phyloP scores from a whole-genome alignment of 495 filamentous ascomycete species.

The Tuber borchii region DNA sequence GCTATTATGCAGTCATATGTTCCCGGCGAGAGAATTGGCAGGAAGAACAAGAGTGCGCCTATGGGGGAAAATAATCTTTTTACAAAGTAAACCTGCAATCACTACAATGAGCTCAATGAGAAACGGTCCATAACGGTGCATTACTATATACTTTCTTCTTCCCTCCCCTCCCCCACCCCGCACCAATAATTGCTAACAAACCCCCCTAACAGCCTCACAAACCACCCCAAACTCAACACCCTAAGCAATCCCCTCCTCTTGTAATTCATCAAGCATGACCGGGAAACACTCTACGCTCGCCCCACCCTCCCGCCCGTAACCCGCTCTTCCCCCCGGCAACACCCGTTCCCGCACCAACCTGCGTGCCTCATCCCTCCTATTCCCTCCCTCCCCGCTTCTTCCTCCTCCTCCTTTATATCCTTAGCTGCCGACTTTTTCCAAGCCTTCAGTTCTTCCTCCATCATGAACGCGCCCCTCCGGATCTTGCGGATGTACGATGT shows the following conservation, averaged over 20 bases:
- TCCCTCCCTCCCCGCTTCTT: constrained; percentile 75
- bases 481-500: constrained; percentile 67
- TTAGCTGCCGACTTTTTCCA: constrained; percentile 53
- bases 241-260: constrained; percentile 71
- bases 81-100: not conserved
- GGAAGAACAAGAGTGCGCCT: too few species aligned
- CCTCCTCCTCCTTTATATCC: constrained; percentile 50
- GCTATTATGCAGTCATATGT: too few species aligned
- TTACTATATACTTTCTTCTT: constrained; percentile 8
- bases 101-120: not conserved
- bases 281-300: constrained; percentile 83
- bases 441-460: constrained; percentile 64
- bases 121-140: constrained; percentile 2
- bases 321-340: constrained; percentile 77
- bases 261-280: constrained; percentile 85
- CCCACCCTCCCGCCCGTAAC: constrained; percentile 69
- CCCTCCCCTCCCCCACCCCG: not conserved
- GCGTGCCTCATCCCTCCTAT: constrained; percentile 66
- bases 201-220: constrained; percentile 70
- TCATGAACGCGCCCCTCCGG: constrained; percentile 75
- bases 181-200: constrained; percentile 58
- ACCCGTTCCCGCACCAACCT: constrained; percentile 76
- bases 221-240: constrained; percentile 81
- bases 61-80: not conserved
- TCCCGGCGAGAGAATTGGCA: too few species aligned